Evolutionary conservation across 2,329 filamentous ascomycete genomes (phyloP).

Genomic region (Lomentospora prolificans): DNA sequence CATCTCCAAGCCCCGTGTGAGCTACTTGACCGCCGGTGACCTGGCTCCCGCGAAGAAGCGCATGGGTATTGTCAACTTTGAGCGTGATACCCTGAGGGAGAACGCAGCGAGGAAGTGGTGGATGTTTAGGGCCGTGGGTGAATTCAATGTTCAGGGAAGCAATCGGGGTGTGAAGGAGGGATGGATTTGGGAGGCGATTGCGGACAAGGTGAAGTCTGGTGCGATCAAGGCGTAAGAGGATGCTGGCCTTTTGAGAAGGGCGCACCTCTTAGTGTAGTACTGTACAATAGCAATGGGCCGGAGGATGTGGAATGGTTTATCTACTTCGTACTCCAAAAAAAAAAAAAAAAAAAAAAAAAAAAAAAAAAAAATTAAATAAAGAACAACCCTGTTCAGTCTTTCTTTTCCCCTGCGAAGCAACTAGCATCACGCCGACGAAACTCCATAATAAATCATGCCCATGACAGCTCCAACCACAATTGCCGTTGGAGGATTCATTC

Average conservation of each 20-base stretch:
- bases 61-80: constrained; percentile 30
- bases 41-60: constrained; percentile 21
- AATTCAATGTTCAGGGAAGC: constrained; percentile 26
- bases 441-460: constrained; percentile 23
- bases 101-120: constrained; percentile 28
- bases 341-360: background rate
- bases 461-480: constrained; percentile 24
- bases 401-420: too few relatives aligned
- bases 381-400: too few relatives aligned
- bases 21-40: constrained; percentile 29
- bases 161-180: constrained; percentile 15
- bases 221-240: background rate
- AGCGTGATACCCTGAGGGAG: constrained; percentile 25
- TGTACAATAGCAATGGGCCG: background rate
- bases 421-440: constrained; percentile 13
- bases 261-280: background rate
- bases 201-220: constrained; percentile 19
- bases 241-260: background rate
- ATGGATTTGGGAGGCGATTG: constrained; percentile 32
- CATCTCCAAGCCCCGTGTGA: constrained; percentile 44
- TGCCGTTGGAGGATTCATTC: constrained; percentile 20
- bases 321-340: too few relatives aligned
- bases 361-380: background rate
- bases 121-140: constrained; percentile 27
- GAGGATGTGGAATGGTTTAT: background rate